Base-by-base conservation (phyloP, 768 basidiomycete species). In the Suillus clintonianus region DNA sequence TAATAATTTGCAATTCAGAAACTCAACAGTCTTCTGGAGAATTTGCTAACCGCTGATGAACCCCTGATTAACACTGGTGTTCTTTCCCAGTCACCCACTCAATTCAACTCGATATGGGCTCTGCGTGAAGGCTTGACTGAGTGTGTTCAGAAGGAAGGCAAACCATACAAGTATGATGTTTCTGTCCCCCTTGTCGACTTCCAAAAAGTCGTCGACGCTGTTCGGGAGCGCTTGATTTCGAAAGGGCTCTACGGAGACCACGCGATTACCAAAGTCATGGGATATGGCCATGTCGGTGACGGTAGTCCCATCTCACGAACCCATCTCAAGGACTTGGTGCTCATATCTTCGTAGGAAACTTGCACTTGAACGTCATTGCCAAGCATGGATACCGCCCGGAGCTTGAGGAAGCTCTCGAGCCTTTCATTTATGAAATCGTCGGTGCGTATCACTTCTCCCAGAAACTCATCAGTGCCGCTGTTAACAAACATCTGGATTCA, bases 241-340 rank as follows among this genome's bases (percentile, higher is more conserved):
- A 88, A 89, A 68, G 91, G 89, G 5, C 82, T 93, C 11, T 79
- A 94, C 47, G 84, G 83, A 15, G 88, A 90, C 19, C 81, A 86
- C 51, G 89, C 86, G 32, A 91, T 99, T 45, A 90, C 89, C 74
- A 85, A 89, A 71, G 92, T 96, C 15, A 78, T 97, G 63, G 97
- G 97, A 13, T 99, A 94, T 69, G 97, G 97, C 14, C 97, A 99
- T 75, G 89, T 99, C 60, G 97, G 97, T 27, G 97, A 99, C 77
- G 95, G 96, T 90, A 71, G 89, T 78, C 17, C 30, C 60, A 58
- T 30, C 15, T 15, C n/a, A 6, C 43, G 5, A 36, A 34, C 27
- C 51, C 53, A 24, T 47, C 67, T 70, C 10, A 67, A 39, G 15
- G 17, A 39, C 2, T 5, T 8, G 2, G 39, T 17, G 42, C 22